Percentiles rank a stretch among this genome's conserved stretches.
Conservation (phyloP, 192 early-diverging fungal genomes). For the Obelidium mucronatum region DNA sequence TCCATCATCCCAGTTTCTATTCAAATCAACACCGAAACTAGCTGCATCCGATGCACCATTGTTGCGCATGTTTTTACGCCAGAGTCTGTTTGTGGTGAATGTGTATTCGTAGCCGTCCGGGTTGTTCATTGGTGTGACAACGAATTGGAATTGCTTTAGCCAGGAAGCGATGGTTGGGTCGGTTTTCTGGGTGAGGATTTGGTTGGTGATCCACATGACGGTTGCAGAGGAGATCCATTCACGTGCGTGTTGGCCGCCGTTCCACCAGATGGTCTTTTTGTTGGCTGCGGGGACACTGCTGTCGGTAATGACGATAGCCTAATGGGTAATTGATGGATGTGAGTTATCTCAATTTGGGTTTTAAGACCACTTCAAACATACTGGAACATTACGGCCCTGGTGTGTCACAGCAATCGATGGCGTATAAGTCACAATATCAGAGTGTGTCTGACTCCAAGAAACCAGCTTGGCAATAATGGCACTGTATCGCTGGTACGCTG, state of each 20-base stretch:
- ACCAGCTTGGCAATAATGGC: neutral
- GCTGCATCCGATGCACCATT: slow-evolving; percentile 24
- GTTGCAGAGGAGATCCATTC: slow-evolving; percentile 59
- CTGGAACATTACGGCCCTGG: slow-evolving; percentile 12
- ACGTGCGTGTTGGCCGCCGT: slow-evolving; percentile 49
- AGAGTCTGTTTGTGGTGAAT: slow-evolving; percentile 7
- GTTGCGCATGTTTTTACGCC: slow-evolving; percentile 53
- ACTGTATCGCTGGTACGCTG: neutral
- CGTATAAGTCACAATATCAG: neutral
- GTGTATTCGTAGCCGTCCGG: slow-evolving; percentile 59
- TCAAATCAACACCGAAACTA: slow-evolving; percentile 36
- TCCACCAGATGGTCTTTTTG: slow-evolving; percentile 36
- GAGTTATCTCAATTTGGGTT: neutral
- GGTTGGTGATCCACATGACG: slow-evolving; percentile 50
- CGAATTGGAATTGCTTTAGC: slow-evolving; percentile 49
- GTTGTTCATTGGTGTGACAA: slow-evolving; percentile 50
- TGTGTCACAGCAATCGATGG: neutral
- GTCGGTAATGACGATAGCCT: slow-evolving; percentile 28
- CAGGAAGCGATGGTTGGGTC: slow-evolving; percentile 35
- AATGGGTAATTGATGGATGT: neutral
- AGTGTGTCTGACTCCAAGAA: neutral
- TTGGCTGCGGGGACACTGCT: neutral
- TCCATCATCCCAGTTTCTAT: slow-evolving; percentile 50
- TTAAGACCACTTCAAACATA: neutral
- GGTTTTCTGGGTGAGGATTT: slow-evolving; percentile 34